phyloP scores from a whole-genome alignment of 2,329 filamentous ascomycete species.

The Amphichorda felina region DNA sequence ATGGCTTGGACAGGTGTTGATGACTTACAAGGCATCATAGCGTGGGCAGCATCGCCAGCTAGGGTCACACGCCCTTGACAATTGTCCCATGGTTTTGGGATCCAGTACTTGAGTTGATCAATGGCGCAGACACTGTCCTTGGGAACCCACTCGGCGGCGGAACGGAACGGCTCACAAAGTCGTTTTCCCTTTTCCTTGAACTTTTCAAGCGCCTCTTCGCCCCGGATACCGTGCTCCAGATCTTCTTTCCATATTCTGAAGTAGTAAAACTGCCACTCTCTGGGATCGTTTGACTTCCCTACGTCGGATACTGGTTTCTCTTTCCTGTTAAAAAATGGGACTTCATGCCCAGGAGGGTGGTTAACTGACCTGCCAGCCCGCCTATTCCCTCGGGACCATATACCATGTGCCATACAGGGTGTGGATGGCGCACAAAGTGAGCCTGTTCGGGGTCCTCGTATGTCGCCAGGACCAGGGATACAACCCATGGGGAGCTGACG shows the following conservation, averaged over 20 bases:
- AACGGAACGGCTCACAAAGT: constrained; percentile 17
- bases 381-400: not conserved
- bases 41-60: constrained; percentile 27
- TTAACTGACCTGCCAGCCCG: not conserved
- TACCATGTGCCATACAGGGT: not conserved
- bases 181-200: constrained; percentile 13
- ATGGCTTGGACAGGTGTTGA: not conserved
- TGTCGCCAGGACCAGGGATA: not conserved
- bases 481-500: not conserved
- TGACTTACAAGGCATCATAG: constrained; percentile 27
- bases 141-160: constrained; percentile 20
- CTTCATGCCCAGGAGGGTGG: constrained; percentile 4
- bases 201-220: constrained; percentile 20
- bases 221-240: constrained; percentile 12
- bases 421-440: not conserved
- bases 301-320: too few species aligned
- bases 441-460: not conserved
- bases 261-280: constrained; percentile 22
- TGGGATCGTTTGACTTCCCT: constrained; percentile 11
- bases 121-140: constrained; percentile 15
- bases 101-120: constrained; percentile 25
- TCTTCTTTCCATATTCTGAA: constrained; percentile 20
- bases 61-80: constrained; percentile 19
- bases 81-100: constrained; percentile 17
- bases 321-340: constrained; percentile 7